Evolutionary conservation across 2,329 filamentous ascomycete genomes (phyloP), one percentile per base, ranked within the genome.

Genomic region (Fusarium sp.): DNA sequence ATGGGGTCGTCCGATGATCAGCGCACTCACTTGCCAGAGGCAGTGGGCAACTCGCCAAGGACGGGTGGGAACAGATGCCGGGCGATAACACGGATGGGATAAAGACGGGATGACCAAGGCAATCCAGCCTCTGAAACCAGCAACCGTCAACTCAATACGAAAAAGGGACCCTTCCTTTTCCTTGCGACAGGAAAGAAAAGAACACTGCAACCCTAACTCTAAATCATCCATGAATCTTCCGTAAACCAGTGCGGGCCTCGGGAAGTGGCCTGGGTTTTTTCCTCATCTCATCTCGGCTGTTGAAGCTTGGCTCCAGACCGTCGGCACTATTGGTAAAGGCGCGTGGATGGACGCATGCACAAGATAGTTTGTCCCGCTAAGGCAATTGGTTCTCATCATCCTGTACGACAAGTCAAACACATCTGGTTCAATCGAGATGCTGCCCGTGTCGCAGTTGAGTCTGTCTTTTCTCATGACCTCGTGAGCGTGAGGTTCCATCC

Each of bases 231-330:
- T 52, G 50, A 68, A 58, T 68, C 56, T 65, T n/a, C 60, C 52
- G 50, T 43, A 52, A 58, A 39, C 50, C 59, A 39, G 60, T 66
- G 41, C 43, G 45, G 39, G 58, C 48, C 37, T 50, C 43, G 58
- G 34, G 50, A 57, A 27, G 56, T 48, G 64, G 54, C 58, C 61
- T 58, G 35, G 57, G 43, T 57, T 61, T 32, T n/a, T n/a, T 27
- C 34, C 43, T 61, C 52, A 63, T 66, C 68, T 76, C 75, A 78
- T 77, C 67, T 77, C 76, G 76, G 76, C 73, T 78, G 66, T 70
- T 63, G 57, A 70, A 73, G 72, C 74, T 76, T 77, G 48, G 72
- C 72, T 66, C 58, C 54, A 66, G 64, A 69, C 66, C 39, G 52
- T 27, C n/a, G 37, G 32, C 67, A 30, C 45, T 43, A 54, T 67